A percentile compares a stretch with the other conserved stretches of the same genome.
These are phyloP conservation scores for Teunomyces aglyptinius DNA, from an alignment of 805 yeast genomes.

Conservation along the genomic window DNA sequence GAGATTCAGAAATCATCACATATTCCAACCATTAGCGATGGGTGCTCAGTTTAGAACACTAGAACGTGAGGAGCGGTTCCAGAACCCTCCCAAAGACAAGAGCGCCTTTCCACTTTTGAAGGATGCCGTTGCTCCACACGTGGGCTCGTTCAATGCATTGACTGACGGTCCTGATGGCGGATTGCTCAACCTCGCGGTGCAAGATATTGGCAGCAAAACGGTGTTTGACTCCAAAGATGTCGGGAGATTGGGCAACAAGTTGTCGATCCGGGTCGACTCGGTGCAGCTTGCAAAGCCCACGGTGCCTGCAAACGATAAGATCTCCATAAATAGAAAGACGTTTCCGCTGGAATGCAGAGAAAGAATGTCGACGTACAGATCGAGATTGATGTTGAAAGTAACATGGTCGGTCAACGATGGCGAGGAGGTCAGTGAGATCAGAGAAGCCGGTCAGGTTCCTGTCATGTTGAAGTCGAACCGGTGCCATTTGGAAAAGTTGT, in stretches of 20 bases:
- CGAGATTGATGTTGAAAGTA: conserved; percentile 73
- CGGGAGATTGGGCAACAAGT: conserved; percentile 77
- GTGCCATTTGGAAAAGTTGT: conserved; percentile 82
- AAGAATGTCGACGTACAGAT: conserved; percentile 78
- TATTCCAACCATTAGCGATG: conserved; percentile 19
- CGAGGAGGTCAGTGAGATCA: conserved; percentile 71
- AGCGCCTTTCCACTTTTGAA: conserved; percentile 76
- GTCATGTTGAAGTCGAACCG: conserved; percentile 87
- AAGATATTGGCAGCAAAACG: conserved; percentile 84
- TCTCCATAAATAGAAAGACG: conserved; percentile 72
- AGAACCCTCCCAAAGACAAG: conserved; percentile 85
- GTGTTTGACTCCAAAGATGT: conserved; percentile 78
- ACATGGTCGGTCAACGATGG: conserved; percentile 88
- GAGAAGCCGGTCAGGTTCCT: conserved; percentile 92
- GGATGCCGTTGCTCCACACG: conserved; percentile 92
- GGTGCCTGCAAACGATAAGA: conserved; percentile 66
- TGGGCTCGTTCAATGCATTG: conserved; percentile 93
- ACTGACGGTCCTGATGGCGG: conserved; percentile 89
- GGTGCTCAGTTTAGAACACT: conserved; percentile 73
- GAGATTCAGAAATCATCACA: neutral
- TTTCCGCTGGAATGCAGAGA: conserved; percentile 86
- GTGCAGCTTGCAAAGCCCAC: conserved; percentile 86
- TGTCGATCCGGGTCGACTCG: conserved; percentile 79
- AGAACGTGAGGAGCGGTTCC: conserved; percentile 82
- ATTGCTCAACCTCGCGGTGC: conserved; percentile 75